Conservation (phyloP, 352 stramenopile genomes). For the Phytophthora vignae region DNA sequence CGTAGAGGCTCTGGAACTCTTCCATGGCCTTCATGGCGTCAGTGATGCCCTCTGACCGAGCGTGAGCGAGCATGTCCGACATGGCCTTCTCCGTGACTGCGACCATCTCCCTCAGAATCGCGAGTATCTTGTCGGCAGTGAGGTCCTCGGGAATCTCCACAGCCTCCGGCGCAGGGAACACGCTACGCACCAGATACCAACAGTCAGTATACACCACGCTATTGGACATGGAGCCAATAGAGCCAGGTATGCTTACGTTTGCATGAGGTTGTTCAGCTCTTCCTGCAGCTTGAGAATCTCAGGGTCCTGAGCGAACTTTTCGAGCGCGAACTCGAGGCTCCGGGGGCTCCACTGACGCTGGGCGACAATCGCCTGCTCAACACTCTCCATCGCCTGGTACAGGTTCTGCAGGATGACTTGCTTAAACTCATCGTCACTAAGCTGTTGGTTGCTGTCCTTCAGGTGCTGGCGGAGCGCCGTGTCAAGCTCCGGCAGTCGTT, state of each 20-base stretch:
- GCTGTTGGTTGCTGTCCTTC: slow-evolving; percentile 70
- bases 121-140: slow-evolving; percentile 73
- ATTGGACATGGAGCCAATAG: background rate
- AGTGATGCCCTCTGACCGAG: slow-evolving; percentile 74
- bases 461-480: slow-evolving; percentile 70
- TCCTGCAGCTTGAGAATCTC: slow-evolving; percentile 72
- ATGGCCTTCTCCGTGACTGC: slow-evolving; percentile 84
- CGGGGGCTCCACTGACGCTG: slow-evolving; percentile 69
- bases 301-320: slow-evolving; percentile 66
- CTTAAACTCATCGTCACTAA: slow-evolving; percentile 78
- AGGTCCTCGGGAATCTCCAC: slow-evolving; percentile 75
- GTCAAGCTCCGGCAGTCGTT: slow-evolving; percentile 74
- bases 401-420: slow-evolving; percentile 77
- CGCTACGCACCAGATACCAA: slow-evolving; percentile 34
- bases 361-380: slow-evolving; percentile 73
- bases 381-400: slow-evolving; percentile 75
- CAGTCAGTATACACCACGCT: slow-evolving; percentile 10
- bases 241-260: slow-evolving; percentile 40
- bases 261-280: slow-evolving; percentile 77
- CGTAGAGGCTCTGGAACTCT: slow-evolving; percentile 80
- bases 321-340: slow-evolving; percentile 67
- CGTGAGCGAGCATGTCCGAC: slow-evolving; percentile 77
- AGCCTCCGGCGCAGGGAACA: slow-evolving; percentile 61
- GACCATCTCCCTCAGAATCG: slow-evolving; percentile 72
- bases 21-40: slow-evolving; percentile 75